phyloP scores from a whole-genome alignment of 2,329 filamentous ascomycete genomes.

The Didymella keratinophila region DNA sequence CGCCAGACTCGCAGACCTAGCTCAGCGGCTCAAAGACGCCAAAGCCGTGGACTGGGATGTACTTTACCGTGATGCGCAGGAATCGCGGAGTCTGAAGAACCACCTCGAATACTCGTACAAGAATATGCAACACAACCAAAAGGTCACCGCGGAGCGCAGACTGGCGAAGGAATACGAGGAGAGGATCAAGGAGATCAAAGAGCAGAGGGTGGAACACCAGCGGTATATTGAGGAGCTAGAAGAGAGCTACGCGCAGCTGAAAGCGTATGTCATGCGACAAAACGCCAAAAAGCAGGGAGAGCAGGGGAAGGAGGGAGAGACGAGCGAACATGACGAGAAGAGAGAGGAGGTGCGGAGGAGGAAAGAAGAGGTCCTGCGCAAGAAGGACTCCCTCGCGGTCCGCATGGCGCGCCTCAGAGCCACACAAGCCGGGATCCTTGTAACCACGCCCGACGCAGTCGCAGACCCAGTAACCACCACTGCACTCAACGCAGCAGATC shows the following conservation, averaged over 20 bases:
- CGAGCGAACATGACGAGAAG: neutral
- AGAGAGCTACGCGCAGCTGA: neutral
- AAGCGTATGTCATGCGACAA: neutral
- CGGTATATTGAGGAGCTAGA: neutral
- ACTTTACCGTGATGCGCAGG: neutral
- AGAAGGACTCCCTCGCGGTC: slow-evolving; percentile 3
- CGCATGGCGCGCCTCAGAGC: slow-evolving; percentile 1
- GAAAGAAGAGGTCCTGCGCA: slow-evolving; percentile 8
- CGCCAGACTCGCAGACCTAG: slow-evolving; percentile 1
- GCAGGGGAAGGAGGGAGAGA: neutral
- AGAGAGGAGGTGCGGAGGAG: slow-evolving; percentile 1
- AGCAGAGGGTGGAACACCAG: neutral
- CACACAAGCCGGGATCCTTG: neutral
- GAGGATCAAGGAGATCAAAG: neutral
- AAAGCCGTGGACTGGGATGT: neutral
- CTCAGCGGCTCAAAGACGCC: neutral
- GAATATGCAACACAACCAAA: neutral
- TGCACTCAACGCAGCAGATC: neutral
- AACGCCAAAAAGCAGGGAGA: neutral
- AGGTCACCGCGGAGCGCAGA: too few species aligned
- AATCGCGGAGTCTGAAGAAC: neutral
- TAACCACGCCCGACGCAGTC: neutral
- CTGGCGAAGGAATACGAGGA: neutral
- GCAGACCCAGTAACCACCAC: neutral
- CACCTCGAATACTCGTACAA: neutral